These are phyloP conservation scores for Phytophthora ohioensis DNA, from an alignment of 352 stramenopile genomes.

Conservation along the genomic window DNA sequence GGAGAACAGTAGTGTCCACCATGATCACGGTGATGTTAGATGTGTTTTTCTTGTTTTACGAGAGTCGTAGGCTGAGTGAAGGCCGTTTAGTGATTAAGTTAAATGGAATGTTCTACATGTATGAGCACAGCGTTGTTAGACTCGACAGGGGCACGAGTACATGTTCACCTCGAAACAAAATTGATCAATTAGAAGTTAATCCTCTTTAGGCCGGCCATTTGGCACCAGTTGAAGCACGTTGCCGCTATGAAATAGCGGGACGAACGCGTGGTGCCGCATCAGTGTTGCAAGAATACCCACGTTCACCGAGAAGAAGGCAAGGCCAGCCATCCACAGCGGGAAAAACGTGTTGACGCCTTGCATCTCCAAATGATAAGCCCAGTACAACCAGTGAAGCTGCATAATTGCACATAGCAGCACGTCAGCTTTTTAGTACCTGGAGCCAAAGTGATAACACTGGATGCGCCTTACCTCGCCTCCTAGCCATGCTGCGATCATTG, in stretches of 20 bases:
- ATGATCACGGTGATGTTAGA: constrained; percentile 7
- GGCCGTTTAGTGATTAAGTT: constrained; percentile 22
- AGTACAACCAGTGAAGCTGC: constrained; percentile 91
- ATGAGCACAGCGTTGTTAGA: background rate
- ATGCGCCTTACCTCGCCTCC: constrained; percentile 64
- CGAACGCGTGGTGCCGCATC: constrained; percentile 71
- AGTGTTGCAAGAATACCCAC: constrained; percentile 78
- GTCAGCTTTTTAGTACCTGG: constrained; percentile 6
- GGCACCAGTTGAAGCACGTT: constrained; percentile 50
- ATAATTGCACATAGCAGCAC: constrained; percentile 2
- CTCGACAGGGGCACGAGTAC: background rate
- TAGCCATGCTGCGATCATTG: constrained; percentile 80
- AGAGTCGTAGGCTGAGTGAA: constrained; percentile 28
- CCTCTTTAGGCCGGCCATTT: constrained; percentile 27
- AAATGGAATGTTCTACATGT: background rate
- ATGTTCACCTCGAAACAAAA: too few species aligned
- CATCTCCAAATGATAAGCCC: constrained; percentile 92
- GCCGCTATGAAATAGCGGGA: constrained; percentile 64
- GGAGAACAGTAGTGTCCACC: background rate
- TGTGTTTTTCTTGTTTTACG: constrained; percentile 25
- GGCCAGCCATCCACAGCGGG: constrained; percentile 83
- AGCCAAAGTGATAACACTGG: background rate
- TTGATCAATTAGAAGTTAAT: constrained; percentile 12
- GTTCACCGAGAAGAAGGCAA: constrained; percentile 93
- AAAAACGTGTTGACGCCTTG: constrained; percentile 91